phyloP scores from a whole-genome alignment of 2,329 filamentous ascomycete species.

The Allantophomopsis cytisporea region DNA sequence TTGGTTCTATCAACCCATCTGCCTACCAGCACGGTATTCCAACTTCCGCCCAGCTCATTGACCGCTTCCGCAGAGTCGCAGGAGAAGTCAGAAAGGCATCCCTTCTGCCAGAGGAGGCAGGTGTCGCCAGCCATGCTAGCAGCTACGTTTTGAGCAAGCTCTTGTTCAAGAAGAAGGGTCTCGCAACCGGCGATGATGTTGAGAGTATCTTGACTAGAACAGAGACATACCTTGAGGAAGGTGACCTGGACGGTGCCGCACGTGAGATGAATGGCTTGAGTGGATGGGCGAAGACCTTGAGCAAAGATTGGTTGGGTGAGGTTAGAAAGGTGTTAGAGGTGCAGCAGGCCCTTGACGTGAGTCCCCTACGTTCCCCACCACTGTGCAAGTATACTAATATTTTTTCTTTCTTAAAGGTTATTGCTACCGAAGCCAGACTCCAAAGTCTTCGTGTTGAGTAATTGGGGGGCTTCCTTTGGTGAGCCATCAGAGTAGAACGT shows the following conservation, averaged over 20 bases:
- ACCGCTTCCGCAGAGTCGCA: constrained; percentile 90
- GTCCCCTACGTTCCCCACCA: constrained; percentile 20
- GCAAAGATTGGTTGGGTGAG: constrained; percentile 86
- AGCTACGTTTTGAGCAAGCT: constrained; percentile 84
- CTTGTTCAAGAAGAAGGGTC: constrained; percentile 86
- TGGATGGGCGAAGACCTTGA: constrained; percentile 92
- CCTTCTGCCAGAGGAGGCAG: constrained; percentile 82
- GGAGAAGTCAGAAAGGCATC: constrained; percentile 88
- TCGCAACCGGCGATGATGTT: constrained; percentile 76
- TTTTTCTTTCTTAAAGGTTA: constrained; percentile 41
- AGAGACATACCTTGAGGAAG: constrained; percentile 84
- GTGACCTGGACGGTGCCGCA: constrained; percentile 79
- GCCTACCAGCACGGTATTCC: constrained; percentile 90
- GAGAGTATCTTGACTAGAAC: constrained; percentile 87
- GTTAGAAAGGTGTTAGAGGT: constrained; percentile 88
- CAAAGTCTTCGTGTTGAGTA: constrained; percentile 79
- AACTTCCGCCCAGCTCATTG: constrained; percentile 73
- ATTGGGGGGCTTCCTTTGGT: constrained; percentile 1
- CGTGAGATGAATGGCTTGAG: constrained; percentile 87
- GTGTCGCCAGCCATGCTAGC: constrained; percentile 86
- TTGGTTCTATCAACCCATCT: constrained; percentile 87
- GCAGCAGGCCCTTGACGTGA: constrained; percentile 87
- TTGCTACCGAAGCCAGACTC: constrained; percentile 78
- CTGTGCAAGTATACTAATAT: constrained; percentile 6
- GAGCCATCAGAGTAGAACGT: background rate